phyloP scores from a whole-genome alignment of 495 filamentous ascomycete species.

The Aspergillus saccharolyticus region DNA sequence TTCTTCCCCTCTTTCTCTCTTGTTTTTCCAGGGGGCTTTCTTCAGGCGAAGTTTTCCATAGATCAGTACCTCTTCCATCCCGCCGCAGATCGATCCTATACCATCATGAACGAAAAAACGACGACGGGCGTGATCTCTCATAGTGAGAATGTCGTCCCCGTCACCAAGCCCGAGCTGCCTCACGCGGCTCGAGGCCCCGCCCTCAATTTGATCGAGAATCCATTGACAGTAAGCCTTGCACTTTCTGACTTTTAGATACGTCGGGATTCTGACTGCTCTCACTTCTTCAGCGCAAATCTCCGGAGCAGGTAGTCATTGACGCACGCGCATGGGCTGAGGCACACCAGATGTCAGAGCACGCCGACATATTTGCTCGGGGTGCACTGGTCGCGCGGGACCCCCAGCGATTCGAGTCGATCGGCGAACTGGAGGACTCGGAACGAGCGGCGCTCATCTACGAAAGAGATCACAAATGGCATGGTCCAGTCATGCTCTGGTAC shows the following conservation, averaged over 20 bases:
- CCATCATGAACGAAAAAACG: constrained; percentile 4
- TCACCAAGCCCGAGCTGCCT: background rate
- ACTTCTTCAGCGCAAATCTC: constrained; percentile 16
- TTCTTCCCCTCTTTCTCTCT: background rate
- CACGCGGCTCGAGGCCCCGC: constrained; percentile 9
- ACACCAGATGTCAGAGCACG: constrained; percentile 37
- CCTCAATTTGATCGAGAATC: constrained; percentile 41
- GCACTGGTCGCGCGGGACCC: constrained; percentile 33
- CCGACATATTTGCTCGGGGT: constrained; percentile 37
- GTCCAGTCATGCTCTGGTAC: constrained; percentile 31
- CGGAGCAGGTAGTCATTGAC: constrained; percentile 29
- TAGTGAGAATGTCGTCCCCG: background rate
- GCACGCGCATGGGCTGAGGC: constrained; percentile 35
- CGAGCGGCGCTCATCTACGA: constrained; percentile 23
- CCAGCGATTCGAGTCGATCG: constrained; percentile 9
- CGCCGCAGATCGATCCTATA: background rate
- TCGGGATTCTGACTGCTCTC: background rate
- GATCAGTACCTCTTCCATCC: background rate
- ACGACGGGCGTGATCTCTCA: background rate
- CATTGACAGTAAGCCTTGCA: constrained; percentile 24
- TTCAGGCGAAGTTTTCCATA: background rate
- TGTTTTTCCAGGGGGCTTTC: background rate
- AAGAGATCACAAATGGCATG: constrained; percentile 33
- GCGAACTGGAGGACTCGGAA: constrained; percentile 23
- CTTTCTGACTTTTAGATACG: background rate